These are phyloP conservation scores for Colletotrichum coccodes DNA, from an alignment of 2,329 filamentous ascomycete genomes.

Conservation along the genomic window DNA sequence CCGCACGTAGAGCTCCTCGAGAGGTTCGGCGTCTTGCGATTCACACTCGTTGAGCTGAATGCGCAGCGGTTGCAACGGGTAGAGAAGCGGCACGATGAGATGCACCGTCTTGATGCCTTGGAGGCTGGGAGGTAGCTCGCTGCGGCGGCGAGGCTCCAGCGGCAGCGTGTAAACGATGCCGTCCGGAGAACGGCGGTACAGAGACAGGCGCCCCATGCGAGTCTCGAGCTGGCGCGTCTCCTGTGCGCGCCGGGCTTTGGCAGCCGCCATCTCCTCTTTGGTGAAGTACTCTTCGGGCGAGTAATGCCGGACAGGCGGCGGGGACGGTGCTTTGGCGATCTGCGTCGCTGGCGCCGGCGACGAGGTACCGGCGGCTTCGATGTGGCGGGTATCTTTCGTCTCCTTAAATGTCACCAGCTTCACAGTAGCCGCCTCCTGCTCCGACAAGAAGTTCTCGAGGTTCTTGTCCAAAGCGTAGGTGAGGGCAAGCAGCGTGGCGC, in stretches of 20 bases:
- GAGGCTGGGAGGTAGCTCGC: slow-evolving; percentile 69
- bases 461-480: slow-evolving; percentile 78
- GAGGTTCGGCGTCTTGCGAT: slow-evolving; percentile 66
- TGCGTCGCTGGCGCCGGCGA: not conserved
- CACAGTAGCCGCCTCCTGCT: slow-evolving; percentile 77
- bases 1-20: slow-evolving; percentile 73
- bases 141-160: slow-evolving; percentile 71
- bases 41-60: slow-evolving; percentile 74
- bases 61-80: slow-evolving; percentile 75
- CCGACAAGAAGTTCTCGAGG: slow-evolving; percentile 75
- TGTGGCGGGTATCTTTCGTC: slow-evolving; percentile 56
- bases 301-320: slow-evolving; percentile 41
- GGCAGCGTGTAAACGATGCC: slow-evolving; percentile 77
- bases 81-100: slow-evolving; percentile 75
- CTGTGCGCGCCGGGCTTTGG: slow-evolving; percentile 69
- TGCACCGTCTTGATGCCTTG: slow-evolving; percentile 71
- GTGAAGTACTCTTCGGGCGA: slow-evolving; percentile 62
- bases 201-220: slow-evolving; percentile 73
- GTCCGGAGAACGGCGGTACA: slow-evolving; percentile 76
- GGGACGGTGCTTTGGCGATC: not conserved
- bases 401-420: slow-evolving; percentile 74
- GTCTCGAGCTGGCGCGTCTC: slow-evolving; percentile 81
- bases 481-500: slow-evolving; percentile 70
- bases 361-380: slow-evolving; percentile 39
- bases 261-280: slow-evolving; percentile 68